Percentiles rank a stretch among this genome's conserved stretches.
Evolutionary conservation across 2,329 filamentous ascomycete genomes (phyloP).

Genomic region (Hortaea sp.): DNA sequence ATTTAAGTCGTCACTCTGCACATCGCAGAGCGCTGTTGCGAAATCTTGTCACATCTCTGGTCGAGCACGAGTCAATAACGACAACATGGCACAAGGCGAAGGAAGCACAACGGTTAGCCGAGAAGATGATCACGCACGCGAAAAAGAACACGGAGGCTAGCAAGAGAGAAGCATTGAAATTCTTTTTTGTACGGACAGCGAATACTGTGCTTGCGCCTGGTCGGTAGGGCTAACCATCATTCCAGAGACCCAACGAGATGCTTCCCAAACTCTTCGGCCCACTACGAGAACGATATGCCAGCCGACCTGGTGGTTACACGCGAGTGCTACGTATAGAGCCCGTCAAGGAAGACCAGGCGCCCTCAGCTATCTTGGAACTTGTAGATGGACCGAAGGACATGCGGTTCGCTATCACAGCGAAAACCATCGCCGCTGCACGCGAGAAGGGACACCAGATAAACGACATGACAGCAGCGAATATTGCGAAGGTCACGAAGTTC

Average conservation of each 20-base stretch:
- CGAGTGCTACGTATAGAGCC: slow-evolving; percentile 88
- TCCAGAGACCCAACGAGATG: slow-evolving; percentile 55
- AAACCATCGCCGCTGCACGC: slow-evolving; percentile 55
- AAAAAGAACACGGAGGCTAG: slow-evolving; percentile 87
- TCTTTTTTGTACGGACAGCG: slow-evolving; percentile 55
- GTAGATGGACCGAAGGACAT: slow-evolving; percentile 92
- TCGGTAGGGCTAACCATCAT: slow-evolving; percentile 9
- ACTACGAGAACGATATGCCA: slow-evolving; percentile 66
- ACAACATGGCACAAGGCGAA: slow-evolving; percentile 97
- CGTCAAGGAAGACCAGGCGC: slow-evolving; percentile 75
- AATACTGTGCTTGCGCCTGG: background rate
- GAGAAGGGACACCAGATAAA: slow-evolving; percentile 47
- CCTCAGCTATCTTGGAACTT: slow-evolving; percentile 83
- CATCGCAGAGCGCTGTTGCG: slow-evolving; percentile 88
- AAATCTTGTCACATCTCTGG: slow-evolving; percentile 89
- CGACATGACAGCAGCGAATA: slow-evolving; percentile 66
- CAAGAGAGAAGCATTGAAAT: slow-evolving; percentile 61
- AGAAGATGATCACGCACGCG: slow-evolving; percentile 86
- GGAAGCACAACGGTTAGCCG: slow-evolving; percentile 85
- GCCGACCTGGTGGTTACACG: slow-evolving; percentile 84
- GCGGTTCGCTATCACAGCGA: slow-evolving; percentile 87
- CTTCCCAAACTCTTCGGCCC: slow-evolving; percentile 82
- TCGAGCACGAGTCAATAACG: slow-evolving; percentile 84
- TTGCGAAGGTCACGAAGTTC: slow-evolving; percentile 72
- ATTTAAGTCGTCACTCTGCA: slow-evolving; percentile 73